phyloP scores from a whole-genome alignment of 148 eudicot species.

The Rheum nobile region DNA sequence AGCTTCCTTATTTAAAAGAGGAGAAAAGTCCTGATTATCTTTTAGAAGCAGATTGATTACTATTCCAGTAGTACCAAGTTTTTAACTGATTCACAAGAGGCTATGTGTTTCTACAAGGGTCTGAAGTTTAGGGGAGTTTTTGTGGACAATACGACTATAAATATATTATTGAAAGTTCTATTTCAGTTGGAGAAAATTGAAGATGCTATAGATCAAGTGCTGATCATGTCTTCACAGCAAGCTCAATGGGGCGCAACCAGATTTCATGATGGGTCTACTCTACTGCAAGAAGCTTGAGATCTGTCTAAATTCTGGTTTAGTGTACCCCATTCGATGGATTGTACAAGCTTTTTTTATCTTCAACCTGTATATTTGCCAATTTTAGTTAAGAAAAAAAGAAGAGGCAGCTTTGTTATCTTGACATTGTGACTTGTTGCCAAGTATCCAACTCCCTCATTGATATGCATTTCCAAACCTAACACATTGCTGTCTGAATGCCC shows the following conservation, averaged over 20 bases:
- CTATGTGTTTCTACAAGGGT: constrained; percentile 15
- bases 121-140: constrained; percentile 4
- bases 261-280: no score
- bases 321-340: no score
- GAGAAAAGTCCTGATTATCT: no score
- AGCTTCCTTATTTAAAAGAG: no score
- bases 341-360: no score
- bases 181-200: neutral
- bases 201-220: neutral
- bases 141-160: neutral
- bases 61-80: no score
- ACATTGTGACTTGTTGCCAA: neutral
- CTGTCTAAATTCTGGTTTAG: no score
- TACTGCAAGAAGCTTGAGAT: neutral
- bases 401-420: neutral
- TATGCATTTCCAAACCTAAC: no score
- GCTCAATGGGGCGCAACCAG: neutral
- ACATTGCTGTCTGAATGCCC: neutral
- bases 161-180: neutral
- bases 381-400: neutral
- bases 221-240: neutral
- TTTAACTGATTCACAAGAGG: no score
- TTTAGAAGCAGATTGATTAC: no score
- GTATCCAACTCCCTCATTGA: neutral
- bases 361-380: neutral